Base-by-base conservation (phyloP, 108 stramenopile genomes). In the Cyclotella sp. region DNA sequence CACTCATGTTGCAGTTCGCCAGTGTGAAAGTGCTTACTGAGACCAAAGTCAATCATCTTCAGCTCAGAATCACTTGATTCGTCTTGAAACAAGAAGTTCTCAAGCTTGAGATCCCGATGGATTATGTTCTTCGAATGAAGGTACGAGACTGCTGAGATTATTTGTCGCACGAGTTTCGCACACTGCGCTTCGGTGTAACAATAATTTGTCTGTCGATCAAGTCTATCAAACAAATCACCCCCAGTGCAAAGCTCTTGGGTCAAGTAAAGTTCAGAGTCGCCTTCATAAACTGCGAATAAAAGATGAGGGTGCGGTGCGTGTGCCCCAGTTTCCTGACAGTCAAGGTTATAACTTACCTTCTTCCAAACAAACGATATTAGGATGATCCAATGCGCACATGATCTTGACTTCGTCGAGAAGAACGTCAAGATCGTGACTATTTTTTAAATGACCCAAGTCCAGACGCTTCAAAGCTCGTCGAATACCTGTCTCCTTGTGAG, bases 31-130 rank as follows among this genome's bases (percentile, higher is more conserved):
- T 71, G 72, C 79, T 80, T 77, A 44, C 66, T 57, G 42, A 85
- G 75, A 8, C 84, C 84, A 41, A 85, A 85, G 61, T 85, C 84
- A n/a, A 85, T 78, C 54, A 85, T 63, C 44, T 73, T 75, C 19
- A 85, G n/a, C 24, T 85, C 75, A 49, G 51, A 54, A 39, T 81
- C 65, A 45, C 12, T 40, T 16, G 27, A 26, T 26, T 19, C 9
- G 63, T 39, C 58, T 6, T 26, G 44, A 44, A 85, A 85, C 19
- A 85, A 42, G 47, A 85, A 85, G 40, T 85, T 85, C 66, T 85
- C 84, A 28, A 85, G 68, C 61, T 94, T 94, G 46, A 94, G 70
- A 73, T 94, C 93, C 29, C 93, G 87, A 70, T 94, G 93, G 24
- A 90, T 85, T 30, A 94, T 73, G 15, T 75, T 71, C 34, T 88